phyloP scores from a whole-genome alignment of 768 basidiomycete genomes.

The Hemileccinum impolitum region DNA sequence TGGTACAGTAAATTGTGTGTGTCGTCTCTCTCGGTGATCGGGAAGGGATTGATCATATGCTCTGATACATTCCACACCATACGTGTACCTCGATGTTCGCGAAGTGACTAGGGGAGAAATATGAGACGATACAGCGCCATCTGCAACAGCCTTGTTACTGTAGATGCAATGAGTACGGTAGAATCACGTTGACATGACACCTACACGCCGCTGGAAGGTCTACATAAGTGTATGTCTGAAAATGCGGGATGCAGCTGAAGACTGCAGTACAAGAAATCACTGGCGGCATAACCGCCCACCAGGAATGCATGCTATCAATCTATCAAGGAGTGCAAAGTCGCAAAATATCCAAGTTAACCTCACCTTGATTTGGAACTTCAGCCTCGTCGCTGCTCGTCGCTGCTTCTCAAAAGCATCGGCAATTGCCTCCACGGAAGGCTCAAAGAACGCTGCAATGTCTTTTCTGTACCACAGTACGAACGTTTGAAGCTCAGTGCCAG shows the following conservation, averaged over 20 bases:
- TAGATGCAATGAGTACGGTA: too few species aligned
- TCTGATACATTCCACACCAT: too few species aligned
- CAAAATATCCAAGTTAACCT: too few species aligned
- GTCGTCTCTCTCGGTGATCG: too few species aligned
- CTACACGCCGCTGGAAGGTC: constrained; percentile 50
- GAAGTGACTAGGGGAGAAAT: too few species aligned
- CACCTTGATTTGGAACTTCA: constrained; percentile 26
- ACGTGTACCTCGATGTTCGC: too few species aligned
- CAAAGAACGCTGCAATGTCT: constrained; percentile 39
- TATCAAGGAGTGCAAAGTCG: neutral
- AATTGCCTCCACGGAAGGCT: constrained; percentile 38
- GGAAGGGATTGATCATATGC: too few species aligned
- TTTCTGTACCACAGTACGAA: constrained; percentile 25
- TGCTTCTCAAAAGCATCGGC: constrained; percentile 33
- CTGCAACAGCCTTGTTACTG: too few species aligned
- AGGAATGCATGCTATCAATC: constrained; percentile 36
- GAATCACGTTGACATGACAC: constrained; percentile 4
- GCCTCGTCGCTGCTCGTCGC: constrained; percentile 9
- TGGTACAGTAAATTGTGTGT: too few species aligned
- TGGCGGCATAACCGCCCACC: constrained; percentile 50
- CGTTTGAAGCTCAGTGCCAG: neutral
- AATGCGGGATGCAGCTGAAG: constrained; percentile 37
- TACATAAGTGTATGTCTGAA: constrained; percentile 37
- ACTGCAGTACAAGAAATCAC: constrained; percentile 40
- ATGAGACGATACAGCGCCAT: too few species aligned